Conservation (phyloP, 768 basidiomycete genomes). For the Calvatia gigantea region DNA sequence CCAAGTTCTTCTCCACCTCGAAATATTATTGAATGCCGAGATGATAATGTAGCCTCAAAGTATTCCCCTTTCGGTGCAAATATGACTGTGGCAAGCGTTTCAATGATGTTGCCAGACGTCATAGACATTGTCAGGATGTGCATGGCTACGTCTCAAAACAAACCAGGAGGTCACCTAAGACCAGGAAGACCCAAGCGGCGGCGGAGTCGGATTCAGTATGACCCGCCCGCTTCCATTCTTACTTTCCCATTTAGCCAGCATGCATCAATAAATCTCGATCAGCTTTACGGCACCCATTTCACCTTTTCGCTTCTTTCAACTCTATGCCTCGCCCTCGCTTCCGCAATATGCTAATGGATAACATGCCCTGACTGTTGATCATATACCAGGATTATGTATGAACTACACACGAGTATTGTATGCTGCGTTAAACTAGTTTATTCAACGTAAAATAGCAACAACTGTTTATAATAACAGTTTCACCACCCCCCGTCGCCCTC, state of each 20-base stretch:
- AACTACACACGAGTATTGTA: neutral
- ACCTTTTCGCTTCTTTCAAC: neutral
- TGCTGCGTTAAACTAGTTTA: neutral
- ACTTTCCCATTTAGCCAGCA: neutral
- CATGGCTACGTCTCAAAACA: conserved; percentile 13
- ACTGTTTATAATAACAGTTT: neutral
- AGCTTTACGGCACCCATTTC: neutral
- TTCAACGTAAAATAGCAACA: neutral
- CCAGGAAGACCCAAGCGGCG: neutral
- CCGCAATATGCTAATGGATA: neutral
- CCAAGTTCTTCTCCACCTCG: neutral
- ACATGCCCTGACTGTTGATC: neutral
- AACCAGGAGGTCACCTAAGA: neutral
- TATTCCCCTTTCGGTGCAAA: conserved; percentile 48
- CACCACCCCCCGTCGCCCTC: neutral
- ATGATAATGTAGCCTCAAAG: conserved; percentile 44
- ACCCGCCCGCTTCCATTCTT: neutral
- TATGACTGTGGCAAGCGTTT: conserved; percentile 45
- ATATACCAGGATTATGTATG: neutral
- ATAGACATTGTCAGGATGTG: conserved; percentile 31
- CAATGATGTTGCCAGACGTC: conserved; percentile 63
- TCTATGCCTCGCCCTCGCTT: neutral
- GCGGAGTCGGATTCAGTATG: neutral
- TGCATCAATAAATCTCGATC: neutral
- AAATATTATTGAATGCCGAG: neutral